These are phyloP conservation scores for Calendula officinalis DNA, from an alignment of 129 eudicot species.

Conservation along the genomic window DNA sequence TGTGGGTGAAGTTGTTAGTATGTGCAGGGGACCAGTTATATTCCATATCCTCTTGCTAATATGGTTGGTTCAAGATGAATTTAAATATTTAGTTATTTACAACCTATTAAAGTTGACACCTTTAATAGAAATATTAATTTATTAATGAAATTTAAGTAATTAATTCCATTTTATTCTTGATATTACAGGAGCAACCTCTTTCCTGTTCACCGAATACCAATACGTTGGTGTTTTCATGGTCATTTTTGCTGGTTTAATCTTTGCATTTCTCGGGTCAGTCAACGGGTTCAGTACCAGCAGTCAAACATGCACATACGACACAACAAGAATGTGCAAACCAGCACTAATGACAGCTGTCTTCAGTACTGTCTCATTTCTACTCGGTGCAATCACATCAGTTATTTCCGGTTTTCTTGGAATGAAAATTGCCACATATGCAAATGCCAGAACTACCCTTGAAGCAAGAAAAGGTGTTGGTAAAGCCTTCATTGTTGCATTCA, in stretches of 20 bases:
- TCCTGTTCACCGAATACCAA: slow-evolving; percentile 74
- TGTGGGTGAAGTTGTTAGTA: slow-evolving; percentile 18
- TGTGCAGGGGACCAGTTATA: slow-evolving; percentile 28
- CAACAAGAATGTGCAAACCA: slow-evolving; percentile 67
- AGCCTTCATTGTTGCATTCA: slow-evolving; percentile 77
- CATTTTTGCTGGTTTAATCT: slow-evolving; percentile 78
- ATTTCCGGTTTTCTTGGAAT: slow-evolving; percentile 89
- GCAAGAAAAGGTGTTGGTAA: slow-evolving; percentile 95
- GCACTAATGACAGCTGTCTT: slow-evolving; percentile 83
- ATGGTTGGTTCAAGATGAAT: slow-evolving; percentile 24
- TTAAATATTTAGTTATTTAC: slow-evolving; percentile 7
- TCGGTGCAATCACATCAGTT: slow-evolving; percentile 82
- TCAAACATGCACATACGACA: slow-evolving; percentile 62
- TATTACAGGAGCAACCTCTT: slow-evolving; percentile 81
- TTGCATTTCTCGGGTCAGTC: slow-evolving; percentile 83
- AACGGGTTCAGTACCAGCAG: slow-evolving; percentile 71
- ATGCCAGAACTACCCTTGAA: slow-evolving; percentile 88
- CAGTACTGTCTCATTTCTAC: slow-evolving; percentile 74
- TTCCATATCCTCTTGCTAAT: slow-evolving; percentile 11
- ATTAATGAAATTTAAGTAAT: neutral
- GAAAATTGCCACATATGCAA: slow-evolving; percentile 92
- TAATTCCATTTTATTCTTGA: neutral
- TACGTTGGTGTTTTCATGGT: slow-evolving; percentile 91
- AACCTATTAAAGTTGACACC: slow-evolving; percentile 10
- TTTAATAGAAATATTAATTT: neutral